Evolutionary conservation across 2,329 filamentous ascomycete species (phyloP), one percentile per base, ranked within the genome.

Genomic region (Chaetomiaceae sp.): DNA sequence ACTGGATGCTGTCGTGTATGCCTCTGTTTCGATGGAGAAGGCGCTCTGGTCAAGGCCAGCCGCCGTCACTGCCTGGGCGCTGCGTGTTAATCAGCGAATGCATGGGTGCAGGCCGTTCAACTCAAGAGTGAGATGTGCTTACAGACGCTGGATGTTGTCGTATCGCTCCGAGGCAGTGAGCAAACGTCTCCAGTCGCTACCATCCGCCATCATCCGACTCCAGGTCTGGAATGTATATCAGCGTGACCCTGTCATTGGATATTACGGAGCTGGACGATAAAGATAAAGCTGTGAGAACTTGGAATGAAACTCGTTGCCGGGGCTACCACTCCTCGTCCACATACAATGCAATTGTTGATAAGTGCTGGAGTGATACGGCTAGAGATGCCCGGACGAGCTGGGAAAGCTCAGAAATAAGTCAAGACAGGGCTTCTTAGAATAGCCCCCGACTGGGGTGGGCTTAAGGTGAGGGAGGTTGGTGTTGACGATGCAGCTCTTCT

Each of bases 1-100:
- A 29, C 79, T 80, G 19, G 66, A 57, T 10, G 81, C 78, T 34
- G 68, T 65, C 35, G 76, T 72, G 56, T 80, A 86, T 11, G 81
- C 79, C 10, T 75, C 71, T 37, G 76, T 77, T 64, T 95, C 89
- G 33, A 81, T 67, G 38, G 73, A 64, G 58, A 84, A 83, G 17
- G 86, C 87, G 32, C 58, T 71, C 55, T 60, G 60, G 11, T 32
- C 62, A 10, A 55, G 60, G 9, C 58, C 51, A 17, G 55, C 47
- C 5, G 56, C 49, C 14, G 56, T 26, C 3, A 48, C 3, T 32
- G 27, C 32, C 27, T 47, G 39, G 42, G 58, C 47, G 29, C 60
- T 61, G 45, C 10, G 36, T 34, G 10, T 3, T 7, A 27, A 30
- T 39, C 24, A 35, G 27, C 26, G 17, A 18, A 15, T n/a, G 10